A percentile compares a stretch with the other conserved stretches of the same genome.
These are phyloP conservation scores for Eimeria brunetti DNA, from an alignment of 169 alveolate genomes.

Conservation along the genomic window DNA sequence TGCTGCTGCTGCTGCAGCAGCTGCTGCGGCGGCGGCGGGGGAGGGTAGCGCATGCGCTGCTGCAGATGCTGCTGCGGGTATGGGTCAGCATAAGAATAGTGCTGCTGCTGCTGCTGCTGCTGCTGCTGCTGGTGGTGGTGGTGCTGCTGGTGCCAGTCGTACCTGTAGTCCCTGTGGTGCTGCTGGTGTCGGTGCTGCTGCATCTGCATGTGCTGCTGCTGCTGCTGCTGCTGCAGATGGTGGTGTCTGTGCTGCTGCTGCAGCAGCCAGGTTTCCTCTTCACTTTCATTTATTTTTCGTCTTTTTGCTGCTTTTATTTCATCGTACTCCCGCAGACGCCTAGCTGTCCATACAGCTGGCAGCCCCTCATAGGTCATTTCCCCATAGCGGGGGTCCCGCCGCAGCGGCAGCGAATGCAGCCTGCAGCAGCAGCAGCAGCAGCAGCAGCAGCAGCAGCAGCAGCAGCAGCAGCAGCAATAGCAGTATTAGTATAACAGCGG, in stretches of 20 bases:
- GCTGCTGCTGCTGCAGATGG: background rate
- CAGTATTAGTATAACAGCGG: background rate
- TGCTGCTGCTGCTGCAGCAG: background rate
- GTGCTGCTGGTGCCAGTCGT: too few species aligned
- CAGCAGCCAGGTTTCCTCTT: background rate
- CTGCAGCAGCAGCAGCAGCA: constrained; percentile 53
- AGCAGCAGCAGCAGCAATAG: constrained; percentile 2
- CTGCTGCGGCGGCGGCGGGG: background rate
- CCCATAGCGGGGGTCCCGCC: background rate
- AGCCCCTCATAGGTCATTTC: background rate
- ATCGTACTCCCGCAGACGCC: constrained; percentile 6
- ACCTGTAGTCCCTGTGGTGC: too few species aligned
- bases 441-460: background rate
- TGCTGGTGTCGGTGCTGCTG: background rate
- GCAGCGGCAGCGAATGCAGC: constrained; percentile 1
- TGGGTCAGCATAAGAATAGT: background rate
- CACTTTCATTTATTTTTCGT: background rate
- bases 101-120: constrained; percentile 12
- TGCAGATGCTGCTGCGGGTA: background rate
- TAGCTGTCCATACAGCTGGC: constrained; percentile 19
- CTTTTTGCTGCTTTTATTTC: background rate
- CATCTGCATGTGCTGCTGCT: background rate
- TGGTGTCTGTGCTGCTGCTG: constrained; percentile 18
- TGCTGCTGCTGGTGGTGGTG: background rate
- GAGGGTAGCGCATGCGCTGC: background rate